Evolutionary conservation across 2,329 filamentous ascomycete genomes (phyloP).

Genomic region (Colletotrichum plurivorum): DNA sequence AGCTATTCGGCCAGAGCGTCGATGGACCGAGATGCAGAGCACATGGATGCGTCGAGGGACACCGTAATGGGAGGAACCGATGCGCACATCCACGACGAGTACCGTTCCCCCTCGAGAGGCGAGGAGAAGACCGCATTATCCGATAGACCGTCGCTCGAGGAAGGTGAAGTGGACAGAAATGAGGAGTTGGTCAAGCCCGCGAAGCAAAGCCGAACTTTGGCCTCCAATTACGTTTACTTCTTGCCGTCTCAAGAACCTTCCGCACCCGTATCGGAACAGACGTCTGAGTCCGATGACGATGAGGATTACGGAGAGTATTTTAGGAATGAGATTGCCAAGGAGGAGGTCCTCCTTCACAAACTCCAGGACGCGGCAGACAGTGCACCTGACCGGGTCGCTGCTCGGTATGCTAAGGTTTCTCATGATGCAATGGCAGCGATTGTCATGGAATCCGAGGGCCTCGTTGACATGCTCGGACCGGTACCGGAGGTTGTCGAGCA

Average conservation of each 20-base stretch:
- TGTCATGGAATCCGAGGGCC: constrained; percentile 59
- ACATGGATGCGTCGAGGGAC: constrained; percentile 30
- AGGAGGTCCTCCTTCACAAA: constrained; percentile 63
- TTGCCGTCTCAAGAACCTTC: constrained; percentile 55
- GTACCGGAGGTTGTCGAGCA: constrained; percentile 49
- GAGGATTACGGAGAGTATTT: constrained; percentile 72
- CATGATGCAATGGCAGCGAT: constrained; percentile 65
- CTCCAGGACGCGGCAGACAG: constrained; percentile 56
- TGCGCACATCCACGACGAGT: constrained; percentile 18
- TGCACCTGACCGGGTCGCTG: constrained; percentile 58
- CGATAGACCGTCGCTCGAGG: constrained; percentile 28
- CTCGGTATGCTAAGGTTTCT: constrained; percentile 62
- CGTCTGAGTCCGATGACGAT: constrained; percentile 69
- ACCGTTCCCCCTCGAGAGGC: constrained; percentile 8
- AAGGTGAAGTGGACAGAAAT: constrained; percentile 38
- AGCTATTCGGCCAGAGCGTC: constrained; percentile 49
- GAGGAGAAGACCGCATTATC: constrained; percentile 17
- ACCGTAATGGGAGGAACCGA: constrained; percentile 32
- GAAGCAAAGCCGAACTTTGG: constrained; percentile 47
- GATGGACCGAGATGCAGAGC: constrained; percentile 37
- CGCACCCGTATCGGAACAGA: constrained; percentile 53
- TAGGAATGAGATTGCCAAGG: constrained; percentile 65
- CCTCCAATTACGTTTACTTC: constrained; percentile 52
- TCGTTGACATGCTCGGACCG: constrained; percentile 59
- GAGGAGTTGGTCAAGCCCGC: constrained; percentile 24